A percentile compares a stretch with the other conserved stretches of the same genome.
Conservation (phyloP, 73 alveolate genomes). For the Loxodes magnus region DNA sequence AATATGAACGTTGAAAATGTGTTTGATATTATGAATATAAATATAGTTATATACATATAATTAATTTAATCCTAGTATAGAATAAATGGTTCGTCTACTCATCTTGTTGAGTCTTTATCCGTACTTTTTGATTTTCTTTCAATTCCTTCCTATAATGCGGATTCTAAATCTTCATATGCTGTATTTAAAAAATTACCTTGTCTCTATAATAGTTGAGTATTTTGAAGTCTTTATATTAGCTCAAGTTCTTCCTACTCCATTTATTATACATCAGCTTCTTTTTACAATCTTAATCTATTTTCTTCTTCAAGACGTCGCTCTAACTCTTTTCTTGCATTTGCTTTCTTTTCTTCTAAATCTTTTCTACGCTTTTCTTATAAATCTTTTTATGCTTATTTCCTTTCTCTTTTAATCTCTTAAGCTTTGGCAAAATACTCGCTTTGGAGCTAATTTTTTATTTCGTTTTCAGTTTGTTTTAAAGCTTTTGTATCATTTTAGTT, state of each 20-base stretch:
- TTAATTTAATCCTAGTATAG: too few species aligned
- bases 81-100: too few species aligned
- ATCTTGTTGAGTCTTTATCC: too few species aligned
- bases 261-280: background rate
- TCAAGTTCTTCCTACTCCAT: constrained; percentile 53
- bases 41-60: too few species aligned
- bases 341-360: constrained; percentile 16
- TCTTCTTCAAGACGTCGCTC: background rate
- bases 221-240: constrained; percentile 41
- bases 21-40: too few species aligned
- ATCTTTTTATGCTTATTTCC: constrained; percentile 13
- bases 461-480: background rate
- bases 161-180: constrained; percentile 42
- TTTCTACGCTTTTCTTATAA: constrained; percentile 15
- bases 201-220: constrained; percentile 41
- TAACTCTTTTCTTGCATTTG: background rate
- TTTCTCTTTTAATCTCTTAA: constrained; percentile 12
- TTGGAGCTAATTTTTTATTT: constrained; percentile 3
- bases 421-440: constrained; percentile 15
- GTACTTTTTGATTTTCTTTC: too few species aligned
- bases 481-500: background rate
- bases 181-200: too few species aligned
- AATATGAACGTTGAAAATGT: too few species aligned
- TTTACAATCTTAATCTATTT: background rate
- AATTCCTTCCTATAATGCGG: too few species aligned